These are phyloP conservation scores for Botrytis fabae DNA, from an alignment of 2,329 filamentous ascomycete species.

Conservation along the genomic window DNA sequence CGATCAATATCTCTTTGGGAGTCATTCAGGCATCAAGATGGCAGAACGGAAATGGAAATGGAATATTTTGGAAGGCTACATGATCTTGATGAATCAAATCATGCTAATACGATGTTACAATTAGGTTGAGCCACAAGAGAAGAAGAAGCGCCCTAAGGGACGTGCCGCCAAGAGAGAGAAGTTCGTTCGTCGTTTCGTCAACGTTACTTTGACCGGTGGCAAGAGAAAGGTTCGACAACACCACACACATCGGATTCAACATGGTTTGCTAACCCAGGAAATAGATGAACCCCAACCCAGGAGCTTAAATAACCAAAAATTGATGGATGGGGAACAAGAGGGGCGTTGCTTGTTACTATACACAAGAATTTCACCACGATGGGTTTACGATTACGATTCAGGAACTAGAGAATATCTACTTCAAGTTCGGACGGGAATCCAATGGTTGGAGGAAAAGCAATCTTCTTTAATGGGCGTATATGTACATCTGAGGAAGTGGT, in stretches of 20 bases:
- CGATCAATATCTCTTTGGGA: not conserved
- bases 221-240: slow-evolving; percentile 79
- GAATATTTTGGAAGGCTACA: not conserved
- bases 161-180: slow-evolving; percentile 95
- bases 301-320: slow-evolving; percentile 53
- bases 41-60: not conserved
- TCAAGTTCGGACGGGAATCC: slow-evolving; percentile 33
- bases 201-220: slow-evolving; percentile 94
- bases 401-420: slow-evolving; percentile 34
- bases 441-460: slow-evolving; percentile 39
- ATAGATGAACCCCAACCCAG: slow-evolving; percentile 86
- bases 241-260: not conserved
- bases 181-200: slow-evolving; percentile 98
- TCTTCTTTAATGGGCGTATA: slow-evolving; percentile 37
- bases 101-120: slow-evolving; percentile 34
- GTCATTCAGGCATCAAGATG: not conserved
- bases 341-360: slow-evolving; percentile 33
- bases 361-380: slow-evolving; percentile 16
- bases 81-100: slow-evolving; percentile 2
- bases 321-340: slow-evolving; percentile 34
- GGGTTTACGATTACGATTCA: slow-evolving; percentile 21
- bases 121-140: slow-evolving; percentile 88
- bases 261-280: slow-evolving; percentile 24
- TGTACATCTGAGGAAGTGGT: slow-evolving; percentile 35
- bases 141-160: slow-evolving; percentile 95